Evolutionary conservation across 176 grass and related monocot species (phyloP).

Genomic region (Rhipidocladum racemiflorum): DNA sequence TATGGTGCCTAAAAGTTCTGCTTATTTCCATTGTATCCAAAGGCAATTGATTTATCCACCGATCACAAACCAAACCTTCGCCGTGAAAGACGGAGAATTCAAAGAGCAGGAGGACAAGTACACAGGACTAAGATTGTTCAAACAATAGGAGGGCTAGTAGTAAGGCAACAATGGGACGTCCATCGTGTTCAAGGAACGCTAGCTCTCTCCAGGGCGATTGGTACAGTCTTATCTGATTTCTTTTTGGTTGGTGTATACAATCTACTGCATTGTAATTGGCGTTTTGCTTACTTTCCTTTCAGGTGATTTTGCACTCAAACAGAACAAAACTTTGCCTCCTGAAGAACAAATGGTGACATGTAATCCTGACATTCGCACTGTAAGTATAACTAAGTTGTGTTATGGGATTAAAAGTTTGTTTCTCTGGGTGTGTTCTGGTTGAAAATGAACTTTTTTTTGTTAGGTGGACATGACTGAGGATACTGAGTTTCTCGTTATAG

Average conservation of each 20-base stretch:
- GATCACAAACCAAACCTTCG: conserved; percentile 1
- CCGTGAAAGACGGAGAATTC: background rate
- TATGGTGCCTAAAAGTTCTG: background rate
- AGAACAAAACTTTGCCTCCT: background rate
- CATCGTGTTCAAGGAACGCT: background rate
- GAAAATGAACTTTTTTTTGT: background rate
- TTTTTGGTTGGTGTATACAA: background rate
- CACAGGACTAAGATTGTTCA: rapidly evolving
- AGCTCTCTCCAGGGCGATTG: conserved; percentile 1
- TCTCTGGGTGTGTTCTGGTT: background rate
- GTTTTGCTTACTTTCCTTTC: background rate
- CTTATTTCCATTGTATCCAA: conserved; percentile 10
- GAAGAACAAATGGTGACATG: conserved; percentile 22
- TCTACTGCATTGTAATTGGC: background rate
- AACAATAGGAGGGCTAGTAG: too few relatives aligned
- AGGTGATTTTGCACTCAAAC: conserved; percentile 22
- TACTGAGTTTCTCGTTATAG: conserved; percentile 37
- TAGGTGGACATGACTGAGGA: conserved; percentile 34
- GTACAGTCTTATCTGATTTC: conserved; percentile 10
- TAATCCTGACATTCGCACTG: background rate
- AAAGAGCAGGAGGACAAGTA: background rate
- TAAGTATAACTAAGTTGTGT: conserved; percentile 1
- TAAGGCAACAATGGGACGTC: too few relatives aligned
- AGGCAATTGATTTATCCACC: conserved; percentile 18
- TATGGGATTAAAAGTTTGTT: background rate